Evolutionary conservation across 768 basidiomycete species (phyloP).

Genomic region (Mycena amicta): DNA sequence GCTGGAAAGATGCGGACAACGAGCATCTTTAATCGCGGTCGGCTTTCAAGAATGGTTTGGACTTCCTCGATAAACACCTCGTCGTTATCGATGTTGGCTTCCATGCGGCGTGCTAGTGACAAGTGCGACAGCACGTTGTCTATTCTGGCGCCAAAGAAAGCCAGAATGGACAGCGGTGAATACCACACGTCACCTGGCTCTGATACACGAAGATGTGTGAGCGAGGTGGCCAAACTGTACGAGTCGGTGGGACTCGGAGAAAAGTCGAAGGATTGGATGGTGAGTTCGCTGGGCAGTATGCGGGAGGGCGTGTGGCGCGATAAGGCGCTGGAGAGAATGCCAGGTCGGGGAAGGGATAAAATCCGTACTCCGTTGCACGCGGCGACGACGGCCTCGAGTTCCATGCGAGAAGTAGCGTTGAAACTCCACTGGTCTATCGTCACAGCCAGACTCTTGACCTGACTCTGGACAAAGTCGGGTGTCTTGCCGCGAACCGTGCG

Average conservation of each 20-base stretch:
- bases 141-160: slow-evolving; percentile 34
- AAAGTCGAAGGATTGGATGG: slow-evolving; percentile 31
- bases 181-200: slow-evolving; percentile 41
- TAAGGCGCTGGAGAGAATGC: slow-evolving; percentile 18
- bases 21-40: slow-evolving; percentile 32
- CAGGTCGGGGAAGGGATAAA: slow-evolving; percentile 27
- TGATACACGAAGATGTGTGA: slow-evolving; percentile 42
- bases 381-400: slow-evolving; percentile 32
- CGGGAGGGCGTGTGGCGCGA: slow-evolving; percentile 11
- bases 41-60: slow-evolving; percentile 28
- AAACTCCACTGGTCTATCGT: slow-evolving; percentile 29
- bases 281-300: slow-evolving; percentile 28
- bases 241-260: slow-evolving; percentile 7
- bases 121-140: slow-evolving; percentile 42
- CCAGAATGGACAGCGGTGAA: slow-evolving; percentile 36
- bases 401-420: slow-evolving; percentile 13
- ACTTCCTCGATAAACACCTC: slow-evolving; percentile 37
- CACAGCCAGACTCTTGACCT: slow-evolving; percentile 41
- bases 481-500: slow-evolving; percentile 36
- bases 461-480: slow-evolving; percentile 28
- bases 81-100: slow-evolving; percentile 47
- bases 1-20: slow-evolving; percentile 29
- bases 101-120: slow-evolving; percentile 40
- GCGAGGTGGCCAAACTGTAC: slow-evolving; percentile 20
- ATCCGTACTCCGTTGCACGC: slow-evolving; percentile 37